Evolutionary conservation across 331 rosid genomes (phyloP).

Genomic region (Prunus yedoensis): DNA sequence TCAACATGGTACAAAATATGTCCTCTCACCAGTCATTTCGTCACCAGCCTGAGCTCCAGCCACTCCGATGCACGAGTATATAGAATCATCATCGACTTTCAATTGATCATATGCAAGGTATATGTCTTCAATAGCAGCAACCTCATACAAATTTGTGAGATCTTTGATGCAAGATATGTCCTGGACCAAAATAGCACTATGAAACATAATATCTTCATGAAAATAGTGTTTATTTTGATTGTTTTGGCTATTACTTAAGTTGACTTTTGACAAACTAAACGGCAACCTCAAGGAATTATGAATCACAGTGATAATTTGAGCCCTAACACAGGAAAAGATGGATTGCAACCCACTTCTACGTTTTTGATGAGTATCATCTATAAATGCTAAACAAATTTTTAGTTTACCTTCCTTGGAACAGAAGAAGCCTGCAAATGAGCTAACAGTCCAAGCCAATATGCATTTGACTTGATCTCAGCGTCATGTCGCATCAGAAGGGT

Average conservation of each 20-base stretch:
- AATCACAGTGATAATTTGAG: not conserved
- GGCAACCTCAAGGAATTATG: not conserved
- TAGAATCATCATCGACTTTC: conserved; percentile 78
- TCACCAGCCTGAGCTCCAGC: conserved; percentile 82
- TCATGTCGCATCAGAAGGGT: conserved; percentile 97
- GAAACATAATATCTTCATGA: not conserved
- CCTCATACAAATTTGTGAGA: conserved; percentile 70
- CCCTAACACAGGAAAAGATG: not conserved
- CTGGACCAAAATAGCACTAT: conserved; percentile 46
- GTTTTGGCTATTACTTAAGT: not conserved
- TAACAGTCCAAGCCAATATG: conserved; percentile 92
- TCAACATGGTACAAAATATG: conserved; percentile 10
- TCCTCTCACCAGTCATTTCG: conserved; percentile 51
- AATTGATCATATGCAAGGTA: conserved; percentile 85
- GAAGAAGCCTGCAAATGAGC: conserved; percentile 95
- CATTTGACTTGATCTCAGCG: conserved; percentile 97
- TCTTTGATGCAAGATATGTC: conserved; percentile 95
- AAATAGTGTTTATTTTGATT: not conserved
- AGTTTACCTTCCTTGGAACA: conserved; percentile 93
- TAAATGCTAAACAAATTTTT: conserved; percentile 10
- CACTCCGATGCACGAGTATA: conserved; percentile 85
- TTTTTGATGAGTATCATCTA: not conserved
- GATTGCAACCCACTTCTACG: not conserved
- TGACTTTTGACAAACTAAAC: not conserved
- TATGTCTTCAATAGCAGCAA: conserved; percentile 72